Base-by-base conservation (phyloP, 192 early-diverging fungal genomes). In the Geosiphon pyriformis region DNA sequence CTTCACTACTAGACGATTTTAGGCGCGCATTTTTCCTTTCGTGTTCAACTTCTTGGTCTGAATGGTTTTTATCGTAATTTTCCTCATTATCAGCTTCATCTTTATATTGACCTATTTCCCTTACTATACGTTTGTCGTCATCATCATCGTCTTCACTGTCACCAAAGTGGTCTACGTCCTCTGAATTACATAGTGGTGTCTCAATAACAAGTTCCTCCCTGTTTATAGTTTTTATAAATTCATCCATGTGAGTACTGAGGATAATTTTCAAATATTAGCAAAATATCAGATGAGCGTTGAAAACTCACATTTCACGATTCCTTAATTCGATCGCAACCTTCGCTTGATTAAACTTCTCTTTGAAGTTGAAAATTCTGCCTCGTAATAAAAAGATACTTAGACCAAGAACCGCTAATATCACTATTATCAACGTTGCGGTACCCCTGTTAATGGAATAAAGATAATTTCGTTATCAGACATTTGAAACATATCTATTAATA, bases 191-290 rank as follows among this genome's bases (percentile, higher is more conserved):
- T 8, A 77, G 65, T 10, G 70, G 68, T 22, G 72, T 64, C 17
- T 83, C 80, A 18, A 78, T 70, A 0, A 81, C 78, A 4, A 81
- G 52, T 48, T 80, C 82, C 37, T 83, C 76, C 50, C 82, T 83
- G 64, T 23, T 33, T 17, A 64, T 35, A 30, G 22, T 46, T 64
- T 23, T n/a, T n/a, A n/a, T n/a, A n/a, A n/a, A n/a, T n/a, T n/a
- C n/a, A 31, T 34, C 18, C 46, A 63, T 6, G 7, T 32, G 53
- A 42, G 34, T 18, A 35, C 22, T 34, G 23, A 3, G 22, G 32
- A 35, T n/a, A 56, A 20, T n/a, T 27, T 12, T n/a, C n/a, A n/a
- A n/a, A n/a, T 1, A 1, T 37, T 22, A 55, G 29, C 25, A 56
- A 18, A 42, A 11, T 12, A 69, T 54, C 53, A 55, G 67, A 72